Evolutionary conservation across 1,284 basidiomycete species (phyloP).

Genomic region (Ustilago cynodontis): DNA sequence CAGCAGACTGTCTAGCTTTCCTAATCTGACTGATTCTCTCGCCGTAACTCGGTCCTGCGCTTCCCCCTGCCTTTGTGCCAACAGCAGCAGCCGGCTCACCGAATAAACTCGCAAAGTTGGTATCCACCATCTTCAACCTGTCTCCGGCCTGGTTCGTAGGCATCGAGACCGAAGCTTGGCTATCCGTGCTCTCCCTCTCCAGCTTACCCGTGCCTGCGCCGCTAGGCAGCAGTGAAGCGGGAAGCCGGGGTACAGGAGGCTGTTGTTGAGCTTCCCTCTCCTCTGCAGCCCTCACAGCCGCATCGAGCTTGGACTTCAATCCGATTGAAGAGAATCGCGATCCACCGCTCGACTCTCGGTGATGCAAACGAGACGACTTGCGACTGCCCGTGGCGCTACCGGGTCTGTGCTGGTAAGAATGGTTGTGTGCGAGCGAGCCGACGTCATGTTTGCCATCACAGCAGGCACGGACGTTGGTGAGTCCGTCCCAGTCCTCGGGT

Average conservation of each 20-base stretch:
- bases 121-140: conserved; percentile 7
- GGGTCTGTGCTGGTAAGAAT: conserved; percentile 27
- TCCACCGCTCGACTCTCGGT: conserved; percentile 38
- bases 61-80: not conserved
- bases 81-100: conserved; percentile 7
- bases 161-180: conserved; percentile 16
- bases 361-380: conserved; percentile 40
- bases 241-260: conserved; percentile 20
- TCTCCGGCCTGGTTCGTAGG: conserved; percentile 7
- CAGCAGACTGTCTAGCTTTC: conserved; percentile 32
- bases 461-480: conserved; percentile 81
- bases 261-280: conserved; percentile 24
- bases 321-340: conserved; percentile 34
- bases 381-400: conserved; percentile 22
- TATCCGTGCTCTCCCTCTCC: conserved; percentile 37
- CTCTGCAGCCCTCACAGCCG: conserved; percentile 29
- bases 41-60: conserved; percentile 33
- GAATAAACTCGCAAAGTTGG: conserved; percentile 21
- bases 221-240: conserved; percentile 33
- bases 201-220: conserved; percentile 14
- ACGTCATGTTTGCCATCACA: conserved; percentile 88
- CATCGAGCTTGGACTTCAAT: conserved; percentile 47
- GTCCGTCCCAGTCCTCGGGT: conserved; percentile 87
- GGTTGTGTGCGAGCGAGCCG: conserved; percentile 64
- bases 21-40: conserved; percentile 40